Base-by-base conservation (phyloP, 106 monocot genomes). In the Narthecium ossifragum region DNA sequence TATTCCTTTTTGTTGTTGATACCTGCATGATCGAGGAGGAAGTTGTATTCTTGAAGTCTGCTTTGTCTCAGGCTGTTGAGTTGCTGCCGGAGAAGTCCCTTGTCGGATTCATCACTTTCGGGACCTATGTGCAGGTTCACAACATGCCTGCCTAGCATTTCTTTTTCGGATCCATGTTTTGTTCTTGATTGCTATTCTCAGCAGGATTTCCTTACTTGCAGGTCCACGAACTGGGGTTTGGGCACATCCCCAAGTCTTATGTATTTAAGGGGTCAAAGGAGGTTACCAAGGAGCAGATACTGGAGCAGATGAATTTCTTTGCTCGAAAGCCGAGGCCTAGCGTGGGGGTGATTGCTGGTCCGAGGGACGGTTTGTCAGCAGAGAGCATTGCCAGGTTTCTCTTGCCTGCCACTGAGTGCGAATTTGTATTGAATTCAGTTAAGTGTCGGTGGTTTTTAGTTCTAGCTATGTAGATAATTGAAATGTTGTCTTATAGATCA, bases 1-100 rank as follows among this genome's bases (percentile, higher is more conserved):
- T 98, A 17, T 90, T 86, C 56, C 57, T 98, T 2, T 98, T 90
- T 64, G 96, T 98, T 6, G 71, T 98, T 11, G 96, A 90, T 46
- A 98, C 96, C 0, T 98, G 96, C 65, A 72, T 98, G 58, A 79
- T 98, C 31, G 90, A 98, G 74, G 90, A 90, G 66, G 96, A 98
- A 63, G 60, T 98, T 33, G 85, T 65, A 9, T 84, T 53, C 60
- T 60, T 98, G 61, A 86, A 81, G 60, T 90, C 86, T 2, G 86
- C 96, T 6, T 60, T 98, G 0, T 67, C 78, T 24, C 96, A 98
- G 70, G 90, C 90, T 4, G 76, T 98, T 28, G 86, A 90, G 65
- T 69, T 98, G 20, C 78, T 98, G 23, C 96, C 90, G 0, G 96
- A 98, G 37, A 78, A 71, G 1, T 77, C 90, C 9, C 83, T 98